Evolutionary conservation across 2,329 filamentous ascomycete species (phyloP).

Genomic region (Ophiostoma perfectum): DNA sequence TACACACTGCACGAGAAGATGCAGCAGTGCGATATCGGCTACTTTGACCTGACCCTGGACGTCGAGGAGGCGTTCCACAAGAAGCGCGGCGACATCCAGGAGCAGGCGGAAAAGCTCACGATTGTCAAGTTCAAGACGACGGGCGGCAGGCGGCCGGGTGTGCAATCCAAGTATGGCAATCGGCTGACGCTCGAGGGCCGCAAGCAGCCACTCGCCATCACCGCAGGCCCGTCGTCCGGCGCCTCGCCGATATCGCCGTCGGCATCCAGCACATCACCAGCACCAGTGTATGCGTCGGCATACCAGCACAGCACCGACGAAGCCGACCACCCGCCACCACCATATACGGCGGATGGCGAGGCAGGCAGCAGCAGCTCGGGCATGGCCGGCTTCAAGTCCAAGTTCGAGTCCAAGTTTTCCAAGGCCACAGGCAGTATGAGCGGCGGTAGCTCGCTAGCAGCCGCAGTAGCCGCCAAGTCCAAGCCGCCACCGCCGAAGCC

Average conservation of each 20-base stretch:
- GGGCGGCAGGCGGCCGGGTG: conserved; percentile 59
- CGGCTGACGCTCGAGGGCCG: conserved; percentile 48
- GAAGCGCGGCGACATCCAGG: conserved; percentile 84
- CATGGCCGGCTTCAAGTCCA: neutral
- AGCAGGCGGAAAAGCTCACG: conserved; percentile 72
- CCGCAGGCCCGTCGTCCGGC: conserved; percentile 40
- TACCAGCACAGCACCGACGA: conserved; percentile 26
- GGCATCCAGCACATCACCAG: neutral
- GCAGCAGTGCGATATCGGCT: conserved; percentile 95
- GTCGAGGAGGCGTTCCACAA: conserved; percentile 85
- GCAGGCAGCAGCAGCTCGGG: conserved; percentile 31
- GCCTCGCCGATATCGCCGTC: conserved; percentile 13
- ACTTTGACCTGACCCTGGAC: conserved; percentile 87
- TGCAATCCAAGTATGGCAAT: conserved; percentile 42
- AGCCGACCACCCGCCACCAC: conserved; percentile 59
- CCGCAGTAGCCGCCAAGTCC: conserved; percentile 50
- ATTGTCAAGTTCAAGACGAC: conserved; percentile 92
- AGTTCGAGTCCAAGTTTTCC: conserved; percentile 13
- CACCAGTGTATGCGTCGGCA: neutral
- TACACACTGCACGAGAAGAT: conserved; percentile 98
- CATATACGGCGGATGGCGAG: conserved; percentile 53
- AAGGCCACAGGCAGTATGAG: neutral
- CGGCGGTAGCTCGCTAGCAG: conserved; percentile 35
- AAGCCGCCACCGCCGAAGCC: conserved; percentile 65
- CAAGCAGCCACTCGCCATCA: conserved; percentile 46